Evolutionary conservation across 768 basidiomycete genomes (phyloP), one percentile per base, ranked within the genome.

Genomic region (Cyclocybe aegerita): DNA sequence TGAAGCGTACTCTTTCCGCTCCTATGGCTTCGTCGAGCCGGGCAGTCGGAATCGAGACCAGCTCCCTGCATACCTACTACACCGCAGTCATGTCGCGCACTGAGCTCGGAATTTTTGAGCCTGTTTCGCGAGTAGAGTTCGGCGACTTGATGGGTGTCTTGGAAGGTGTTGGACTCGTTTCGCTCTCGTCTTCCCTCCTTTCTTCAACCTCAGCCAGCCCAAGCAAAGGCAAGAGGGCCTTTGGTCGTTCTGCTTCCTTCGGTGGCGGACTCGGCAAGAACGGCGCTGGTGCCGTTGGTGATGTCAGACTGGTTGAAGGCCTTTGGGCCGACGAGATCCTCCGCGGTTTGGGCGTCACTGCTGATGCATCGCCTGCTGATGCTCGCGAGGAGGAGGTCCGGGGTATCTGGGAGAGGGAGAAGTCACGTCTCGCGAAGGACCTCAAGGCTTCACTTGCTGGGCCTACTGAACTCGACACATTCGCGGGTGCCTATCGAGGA

Each of bases 111-210:
- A 63, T 80, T 4, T 85, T 90, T 53, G 69, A 77, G 2, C 74
- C 86, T 3, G 88, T 86, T 1, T 88, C 85, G 8, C 76, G 87
- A 7, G 88, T 80, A 62, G 90, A 92, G 58, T 91, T 93, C 55
- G 71, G 75, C 0, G 90, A 93, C 56, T 72, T 93, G 3, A 60
- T 88, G 0, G 78, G 80, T 17, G 70, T 92, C 42, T 69, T 93
- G 34, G 90, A 93, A 67, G 88, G 86, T 3, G 76, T 80, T 6
- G 91, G 90, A 2, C 71, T 90, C 6, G 67, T 87, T 7, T 71
- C 75, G 43, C 55, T 77, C 3, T 68, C 73, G 9, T 72, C 70
- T 9, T 70, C 64, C 47, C 62, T 53, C 45, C 62, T 45, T 52
- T 55, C 66, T 15, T 54, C 68, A 4, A 70, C 76, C 7, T 72